Evolutionary conservation across 2,329 filamentous ascomycete species (phyloP), one percentile per base, ranked within the genome.

Genomic region (Colletotrichum euphorbiae): DNA sequence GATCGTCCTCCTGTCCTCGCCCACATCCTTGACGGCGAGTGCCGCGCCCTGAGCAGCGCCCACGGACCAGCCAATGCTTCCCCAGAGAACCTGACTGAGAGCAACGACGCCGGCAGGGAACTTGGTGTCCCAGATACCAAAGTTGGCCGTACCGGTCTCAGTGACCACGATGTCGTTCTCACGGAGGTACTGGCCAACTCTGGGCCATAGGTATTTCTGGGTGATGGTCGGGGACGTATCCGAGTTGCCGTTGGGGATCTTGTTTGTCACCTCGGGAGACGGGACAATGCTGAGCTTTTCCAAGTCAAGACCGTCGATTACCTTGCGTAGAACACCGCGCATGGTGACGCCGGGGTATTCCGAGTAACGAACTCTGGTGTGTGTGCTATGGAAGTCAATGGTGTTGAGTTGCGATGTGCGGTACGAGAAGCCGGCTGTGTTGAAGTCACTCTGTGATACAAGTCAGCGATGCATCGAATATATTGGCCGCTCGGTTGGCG

Each of bases 141-240:
- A 95, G 80, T 94, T 95, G 66, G 93, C 85, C 0, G 94, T 97
- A 43, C 93, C 94, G 2, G 93, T 97, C 78, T 97, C 94, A 0
- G 93, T 95, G 57, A 97, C 87, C 62, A 97, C 83, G 64, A 97
- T 88, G 74, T 97, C 94, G 51, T 89, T 84, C 61, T 89, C 83
- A 61, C 86, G 84, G 9, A 97, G 81, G 83, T 91, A 97, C 70
- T 90, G 84, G 42, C 91, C 90, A 15, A 96, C 82, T 43, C 86
- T 87, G 0, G 91, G 91, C 93, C 93, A 97, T 77, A 97, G 86
- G 84, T 87, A 93, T 15, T 85, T 85, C 76, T 94, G 91, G 9
- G 85, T 90, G 75, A 94, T 92, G 46, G 52, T 77, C 56, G 74
- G 74, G 46, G 73, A 81, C 7, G 71, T 72, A 68, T 85, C 83